Evolutionary conservation across 2,329 filamentous ascomycete species (phyloP).

Genomic region (Penicillium verrucosum): DNA sequence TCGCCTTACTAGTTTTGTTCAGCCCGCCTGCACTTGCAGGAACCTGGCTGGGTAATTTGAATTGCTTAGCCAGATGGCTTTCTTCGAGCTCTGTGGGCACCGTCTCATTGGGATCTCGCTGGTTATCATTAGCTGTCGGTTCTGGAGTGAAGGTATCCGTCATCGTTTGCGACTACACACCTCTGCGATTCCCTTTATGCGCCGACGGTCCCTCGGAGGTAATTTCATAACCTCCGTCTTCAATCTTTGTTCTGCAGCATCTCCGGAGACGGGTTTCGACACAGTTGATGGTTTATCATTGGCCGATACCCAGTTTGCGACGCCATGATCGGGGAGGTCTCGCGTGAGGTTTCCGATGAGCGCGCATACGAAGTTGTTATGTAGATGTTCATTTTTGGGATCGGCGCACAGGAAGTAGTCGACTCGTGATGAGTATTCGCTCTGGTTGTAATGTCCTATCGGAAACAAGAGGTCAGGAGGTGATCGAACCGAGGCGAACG

Average conservation of each 20-base stretch:
- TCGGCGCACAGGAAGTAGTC: conserved; percentile 54
- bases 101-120: conserved; percentile 38
- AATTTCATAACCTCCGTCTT: conserved; percentile 64
- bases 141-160: background rate
- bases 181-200: conserved; percentile 55
- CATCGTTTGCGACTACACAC: conserved; percentile 30
- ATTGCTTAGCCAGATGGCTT: conserved; percentile 46
- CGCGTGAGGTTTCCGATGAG: conserved; percentile 58
- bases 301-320: conserved; percentile 63
- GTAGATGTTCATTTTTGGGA: conserved; percentile 54
- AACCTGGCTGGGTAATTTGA: conserved; percentile 58
- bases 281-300: conserved; percentile 52
- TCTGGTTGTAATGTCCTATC: conserved; percentile 58
- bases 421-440: conserved; percentile 57
- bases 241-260: conserved; percentile 60
- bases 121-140: background rate
- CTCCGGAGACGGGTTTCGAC: conserved; percentile 53
- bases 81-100: conserved; percentile 39
- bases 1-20: conserved; percentile 69
- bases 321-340: conserved; percentile 60
- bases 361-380: conserved; percentile 60
- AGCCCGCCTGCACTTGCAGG: conserved; percentile 69
- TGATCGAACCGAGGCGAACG: conserved; percentile 15
- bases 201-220: conserved; percentile 57
- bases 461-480: conserved; percentile 15